Evolutionary conservation across 1,139 yeast species (phyloP).

Genomic region (Sporopachydermia cereana): DNA sequence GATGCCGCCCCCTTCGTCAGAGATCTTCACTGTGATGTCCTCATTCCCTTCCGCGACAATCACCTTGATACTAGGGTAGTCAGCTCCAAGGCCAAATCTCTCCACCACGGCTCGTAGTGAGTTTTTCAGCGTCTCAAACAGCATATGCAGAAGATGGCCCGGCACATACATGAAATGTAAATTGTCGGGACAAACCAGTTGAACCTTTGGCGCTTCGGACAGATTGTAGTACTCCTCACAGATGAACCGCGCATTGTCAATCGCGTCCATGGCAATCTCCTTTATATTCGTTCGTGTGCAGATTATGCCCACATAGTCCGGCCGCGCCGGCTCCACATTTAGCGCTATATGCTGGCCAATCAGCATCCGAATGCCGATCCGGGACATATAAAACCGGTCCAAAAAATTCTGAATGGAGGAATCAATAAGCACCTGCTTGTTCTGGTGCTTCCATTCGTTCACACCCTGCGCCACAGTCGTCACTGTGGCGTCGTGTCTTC

Average conservation of each 20-base stretch:
- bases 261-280: conserved; percentile 74
- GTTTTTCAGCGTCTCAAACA: conserved; percentile 76
- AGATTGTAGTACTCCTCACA: conserved; percentile 83
- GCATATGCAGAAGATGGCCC: conserved; percentile 80
- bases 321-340: conserved; percentile 50
- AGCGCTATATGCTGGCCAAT: conserved; percentile 84
- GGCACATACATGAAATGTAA: conserved; percentile 80
- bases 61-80: conserved; percentile 77
- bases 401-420: conserved; percentile 65
- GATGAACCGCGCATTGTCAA: conserved; percentile 75
- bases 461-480: conserved; percentile 91
- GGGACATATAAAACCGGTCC: conserved; percentile 75
- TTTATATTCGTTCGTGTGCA: conserved; percentile 71
- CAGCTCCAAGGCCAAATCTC: conserved; percentile 46
- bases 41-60: conserved; percentile 87
- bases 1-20: conserved; percentile 93
- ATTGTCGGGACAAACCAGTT: conserved; percentile 58
- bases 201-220: conserved; percentile 72
- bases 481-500: conserved; percentile 86
- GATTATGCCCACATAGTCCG: conserved; percentile 71
- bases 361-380: conserved; percentile 82
- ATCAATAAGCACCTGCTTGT: conserved; percentile 39
- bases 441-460: conserved; percentile 67
- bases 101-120: conserved; percentile 80
- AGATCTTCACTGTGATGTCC: conserved; percentile 84